A percentile compares a stretch with the other conserved stretches of the same genome.
Conservation (phyloP, 768 basidiomycete species). For the Russula griseocarnosa region DNA sequence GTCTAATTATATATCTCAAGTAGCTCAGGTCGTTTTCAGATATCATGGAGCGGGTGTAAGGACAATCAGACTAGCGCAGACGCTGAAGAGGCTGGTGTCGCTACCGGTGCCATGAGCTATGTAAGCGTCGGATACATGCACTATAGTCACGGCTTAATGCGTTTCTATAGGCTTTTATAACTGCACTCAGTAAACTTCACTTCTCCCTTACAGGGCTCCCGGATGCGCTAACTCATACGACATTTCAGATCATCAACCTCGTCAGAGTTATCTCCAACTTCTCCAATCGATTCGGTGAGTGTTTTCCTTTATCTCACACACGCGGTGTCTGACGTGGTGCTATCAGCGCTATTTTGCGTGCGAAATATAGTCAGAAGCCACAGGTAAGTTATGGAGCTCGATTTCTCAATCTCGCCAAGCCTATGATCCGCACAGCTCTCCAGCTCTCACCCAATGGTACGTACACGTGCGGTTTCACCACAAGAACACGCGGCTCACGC, state of each 20-base stretch:
- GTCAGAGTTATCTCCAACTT: conserved; percentile 63
- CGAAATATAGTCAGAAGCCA: conserved; percentile 66
- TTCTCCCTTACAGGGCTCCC: background rate
- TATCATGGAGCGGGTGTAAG: conserved; percentile 82
- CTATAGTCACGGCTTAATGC: background rate
- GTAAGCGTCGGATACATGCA: conserved; percentile 40
- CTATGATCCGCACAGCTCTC: conserved; percentile 41
- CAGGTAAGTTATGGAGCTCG: conserved; percentile 35
- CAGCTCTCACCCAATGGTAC: conserved; percentile 67
- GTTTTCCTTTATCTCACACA: background rate
- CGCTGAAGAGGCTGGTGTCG: conserved; percentile 63
- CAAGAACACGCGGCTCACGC: background rate
- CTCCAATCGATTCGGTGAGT: conserved; percentile 52
- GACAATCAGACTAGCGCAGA: conserved; percentile 84
- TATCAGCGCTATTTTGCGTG: conserved; percentile 49
- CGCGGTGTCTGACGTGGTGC: background rate
- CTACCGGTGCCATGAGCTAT: conserved; percentile 79
- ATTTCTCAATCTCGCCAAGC: background rate
- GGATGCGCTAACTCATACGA: background rate
- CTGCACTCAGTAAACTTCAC: conserved; percentile 46
- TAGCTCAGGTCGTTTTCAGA: conserved; percentile 41
- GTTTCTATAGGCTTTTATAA: conserved; percentile 52
- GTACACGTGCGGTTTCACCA: conserved; percentile 31
- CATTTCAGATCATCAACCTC: conserved; percentile 43
- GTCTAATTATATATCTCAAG: background rate